Evolutionary conservation across 306 rosid species (phyloP), one percentile per base, ranked within the genome.

Genomic region (Mimosa bimucronata): DNA sequence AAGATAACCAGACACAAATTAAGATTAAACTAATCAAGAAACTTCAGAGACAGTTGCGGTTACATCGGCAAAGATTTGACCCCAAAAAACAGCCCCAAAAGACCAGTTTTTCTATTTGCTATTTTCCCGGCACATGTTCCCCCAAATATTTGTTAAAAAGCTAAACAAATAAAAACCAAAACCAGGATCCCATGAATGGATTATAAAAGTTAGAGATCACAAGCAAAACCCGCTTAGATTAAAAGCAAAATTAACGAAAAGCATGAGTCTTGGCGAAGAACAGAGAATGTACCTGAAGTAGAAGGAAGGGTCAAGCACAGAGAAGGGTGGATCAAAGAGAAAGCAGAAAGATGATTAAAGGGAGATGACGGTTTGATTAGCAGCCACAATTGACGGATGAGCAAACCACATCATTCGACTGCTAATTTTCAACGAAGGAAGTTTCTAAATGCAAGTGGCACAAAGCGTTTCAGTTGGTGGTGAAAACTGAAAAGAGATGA

Each of bases 21-120:
- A 77, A 80, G 85, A 86, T 80, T 86, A 80, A 83, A 77, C 53
- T 58, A 46, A 18, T 25, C 46, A 55, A 60, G 50, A 28, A 55
- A 78, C 30, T 23, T 18, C 44, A 84, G 77, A 44, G 71, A 40
- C 46, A 74, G 78, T 73, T 77, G 78, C 75, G 70, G 78, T 73
- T 73, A 78, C 75, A 66, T 73, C 80, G 64, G 53, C 61, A 65
- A 28, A 7, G 79, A 82, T 67, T 76, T 71, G 77, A 66, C 61
- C 38, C 16, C n/a, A 69, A 23, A 29, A 57, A 67, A n/a, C 6
- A 2, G 31, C 42, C 66, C 7, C 9, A 31, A 38, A 71, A 21
- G n/a, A n/a, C n/a, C n/a, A n/a, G 23, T 52, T 6, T 19, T 21
- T 21, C 15, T 55, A 21, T 16, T 0, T 55, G 28, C 23, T 55